A percentile compares a stretch with the other conserved stretches of the same genome.
These are phyloP conservation scores for Ganoderma lingzhi DNA, from an alignment of 1,284 basidiomycete species.

Conservation along the genomic window DNA sequence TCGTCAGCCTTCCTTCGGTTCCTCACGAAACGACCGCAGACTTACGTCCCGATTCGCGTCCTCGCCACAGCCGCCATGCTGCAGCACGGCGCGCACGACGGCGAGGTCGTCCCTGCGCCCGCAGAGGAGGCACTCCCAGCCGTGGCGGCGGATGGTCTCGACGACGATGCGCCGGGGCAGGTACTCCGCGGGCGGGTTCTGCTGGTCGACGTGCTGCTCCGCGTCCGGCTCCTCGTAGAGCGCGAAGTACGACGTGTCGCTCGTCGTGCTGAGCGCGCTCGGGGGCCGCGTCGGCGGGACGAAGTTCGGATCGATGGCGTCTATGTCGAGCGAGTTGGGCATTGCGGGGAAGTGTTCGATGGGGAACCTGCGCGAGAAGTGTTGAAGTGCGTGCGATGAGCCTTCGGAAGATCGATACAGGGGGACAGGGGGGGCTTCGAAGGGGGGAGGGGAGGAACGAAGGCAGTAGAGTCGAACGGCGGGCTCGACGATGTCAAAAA, in stretches of 20 bases:
- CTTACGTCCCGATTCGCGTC: conserved; percentile 10
- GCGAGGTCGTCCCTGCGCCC: conserved; percentile 17
- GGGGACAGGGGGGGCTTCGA: not conserved
- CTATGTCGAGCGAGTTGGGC: conserved; percentile 62
- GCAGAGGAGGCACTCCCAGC: conserved; percentile 20
- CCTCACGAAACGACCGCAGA: not conserved
- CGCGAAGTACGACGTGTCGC: conserved; percentile 24
- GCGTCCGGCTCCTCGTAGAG: conserved; percentile 19
- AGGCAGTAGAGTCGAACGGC: not conserved
- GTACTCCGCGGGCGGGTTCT: conserved; percentile 10
- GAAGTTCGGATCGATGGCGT: conserved; percentile 38
- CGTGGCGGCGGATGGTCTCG: conserved; percentile 23
- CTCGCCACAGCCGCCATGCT: conserved; percentile 4
- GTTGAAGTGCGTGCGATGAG: not conserved
- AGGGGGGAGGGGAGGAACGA: not conserved
- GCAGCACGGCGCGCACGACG: conserved; percentile 21
- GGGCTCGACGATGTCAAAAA: not conserved
- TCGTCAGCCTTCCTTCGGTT: not conserved
- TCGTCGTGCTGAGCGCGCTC: conserved; percentile 23
- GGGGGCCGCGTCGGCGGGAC: conserved; percentile 20
- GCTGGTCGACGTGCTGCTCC: not conserved
- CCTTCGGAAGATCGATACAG: not conserved
- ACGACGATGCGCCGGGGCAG: conserved; percentile 22
- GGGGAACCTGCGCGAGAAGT: not conserved
- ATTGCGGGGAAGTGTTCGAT: not conserved